Conservation (phyloP, 805 yeast species). For the Schwanniomyces sp. region DNA sequence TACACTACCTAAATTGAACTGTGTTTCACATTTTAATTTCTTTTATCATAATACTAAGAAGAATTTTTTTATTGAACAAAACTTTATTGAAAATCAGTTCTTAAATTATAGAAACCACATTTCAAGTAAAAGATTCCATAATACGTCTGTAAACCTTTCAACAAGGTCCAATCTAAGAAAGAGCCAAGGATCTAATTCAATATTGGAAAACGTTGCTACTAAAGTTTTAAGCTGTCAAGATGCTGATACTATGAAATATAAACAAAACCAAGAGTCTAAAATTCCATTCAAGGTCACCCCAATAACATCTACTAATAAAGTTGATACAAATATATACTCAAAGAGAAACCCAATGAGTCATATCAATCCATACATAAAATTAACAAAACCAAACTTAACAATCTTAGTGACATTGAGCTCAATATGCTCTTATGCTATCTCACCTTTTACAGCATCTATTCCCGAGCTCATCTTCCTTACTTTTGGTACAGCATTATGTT, state of each 20-base stretch:
- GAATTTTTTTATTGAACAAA: constrained; percentile 27
- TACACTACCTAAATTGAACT: constrained; percentile 19
- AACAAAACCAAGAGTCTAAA: constrained; percentile 17
- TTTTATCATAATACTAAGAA: constrained; percentile 37
- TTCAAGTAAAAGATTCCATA: constrained; percentile 7
- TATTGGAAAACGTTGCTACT: constrained; percentile 41
- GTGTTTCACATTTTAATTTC: constrained; percentile 29
- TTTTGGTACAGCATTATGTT: constrained; percentile 80
- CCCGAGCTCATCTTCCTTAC: constrained; percentile 71
- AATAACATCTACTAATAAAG: neutral
- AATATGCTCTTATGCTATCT: constrained; percentile 89
- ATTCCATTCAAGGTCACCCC: constrained; percentile 61
- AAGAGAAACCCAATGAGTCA: constrained; percentile 9
- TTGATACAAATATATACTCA: neutral
- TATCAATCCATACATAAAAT: constrained; percentile 66
- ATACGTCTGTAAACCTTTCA: neutral
- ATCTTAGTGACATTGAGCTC: constrained; percentile 87
- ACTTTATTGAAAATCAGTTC: constrained; percentile 33
- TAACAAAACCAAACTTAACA: constrained; percentile 90
- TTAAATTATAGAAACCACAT: constrained; percentile 11
- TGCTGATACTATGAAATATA: constrained; percentile 16
- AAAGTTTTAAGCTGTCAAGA: constrained; percentile 47
- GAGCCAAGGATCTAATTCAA: constrained; percentile 3
- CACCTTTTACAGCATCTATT: constrained; percentile 79
- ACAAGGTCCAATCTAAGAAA: neutral